Conservation (phyloP, 352 stramenopile genomes). For the Phytophthora colocasiae region DNA sequence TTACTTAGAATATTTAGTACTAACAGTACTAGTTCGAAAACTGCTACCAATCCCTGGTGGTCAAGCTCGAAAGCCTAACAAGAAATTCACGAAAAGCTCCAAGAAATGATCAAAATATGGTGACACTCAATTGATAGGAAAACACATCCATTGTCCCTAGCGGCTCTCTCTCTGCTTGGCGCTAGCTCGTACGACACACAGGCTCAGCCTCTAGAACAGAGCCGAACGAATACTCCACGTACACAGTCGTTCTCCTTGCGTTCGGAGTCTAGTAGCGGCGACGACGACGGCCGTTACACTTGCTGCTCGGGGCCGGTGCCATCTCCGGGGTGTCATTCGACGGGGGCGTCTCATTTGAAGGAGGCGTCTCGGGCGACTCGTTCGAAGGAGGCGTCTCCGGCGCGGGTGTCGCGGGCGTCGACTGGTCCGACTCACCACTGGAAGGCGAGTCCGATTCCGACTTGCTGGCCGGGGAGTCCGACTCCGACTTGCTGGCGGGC, state of each 20-base stretch:
- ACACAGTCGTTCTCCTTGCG: conserved; percentile 20
- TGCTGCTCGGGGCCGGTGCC: conserved; percentile 26
- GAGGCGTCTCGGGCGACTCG: conserved; percentile 5
- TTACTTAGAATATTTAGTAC: too few species aligned
- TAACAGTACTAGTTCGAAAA: too few species aligned
- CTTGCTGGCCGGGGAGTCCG: conserved; percentile 7
- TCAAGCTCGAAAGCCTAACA: neutral
- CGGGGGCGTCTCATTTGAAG: conserved; percentile 24
- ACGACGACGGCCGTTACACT: conserved; percentile 30
- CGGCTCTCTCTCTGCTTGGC: conserved; percentile 7
- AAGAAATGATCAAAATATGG: conserved; percentile 27
- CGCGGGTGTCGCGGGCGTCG: conserved; percentile 8
- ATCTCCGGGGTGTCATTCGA: conserved; percentile 21
- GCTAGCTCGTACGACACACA: conserved; percentile 16
- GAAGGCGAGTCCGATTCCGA: conserved; percentile 12
- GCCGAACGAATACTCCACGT: conserved; percentile 23
- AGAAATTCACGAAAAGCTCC: conserved; percentile 15
- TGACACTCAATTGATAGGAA: conserved; percentile 32
- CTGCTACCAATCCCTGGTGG: too few species aligned
- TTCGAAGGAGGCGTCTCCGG: conserved; percentile 8
- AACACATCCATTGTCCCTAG: conserved; percentile 18
- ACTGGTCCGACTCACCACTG: conserved; percentile 13
- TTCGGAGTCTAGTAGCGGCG: conserved; percentile 25
- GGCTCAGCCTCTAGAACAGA: conserved; percentile 6
- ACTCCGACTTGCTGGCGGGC: conserved; percentile 2